Percentiles rank a stretch among this genome's conserved stretches.
Evolutionary conservation across 177 flowering plant species (phyloP).

Genomic region (Vitis hybrid): DNA sequence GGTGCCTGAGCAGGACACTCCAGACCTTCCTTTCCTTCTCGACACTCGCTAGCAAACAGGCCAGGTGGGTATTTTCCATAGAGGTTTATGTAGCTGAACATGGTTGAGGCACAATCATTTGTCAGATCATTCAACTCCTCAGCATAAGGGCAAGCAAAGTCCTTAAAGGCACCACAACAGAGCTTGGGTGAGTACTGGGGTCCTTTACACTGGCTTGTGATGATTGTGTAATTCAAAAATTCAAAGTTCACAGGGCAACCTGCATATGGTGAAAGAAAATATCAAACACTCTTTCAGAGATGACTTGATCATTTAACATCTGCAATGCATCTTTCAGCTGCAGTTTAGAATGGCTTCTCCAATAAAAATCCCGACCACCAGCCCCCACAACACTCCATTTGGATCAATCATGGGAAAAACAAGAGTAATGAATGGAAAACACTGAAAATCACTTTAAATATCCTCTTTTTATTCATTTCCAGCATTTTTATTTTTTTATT

Average conservation of each 20-base stretch:
- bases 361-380: background rate
- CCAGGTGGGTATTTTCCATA: constrained; percentile 65
- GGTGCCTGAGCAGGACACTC: constrained; percentile 12
- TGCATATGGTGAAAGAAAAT: constrained; percentile 14
- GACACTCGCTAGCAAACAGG: constrained; percentile 45
- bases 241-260: constrained; percentile 49
- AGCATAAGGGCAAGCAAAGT: constrained; percentile 45
- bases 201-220: constrained; percentile 61
- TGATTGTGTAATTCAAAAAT: constrained; percentile 46
- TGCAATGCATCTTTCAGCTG: too few species aligned
- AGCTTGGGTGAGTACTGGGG: constrained; percentile 36
- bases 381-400: background rate
- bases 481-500: too few species aligned
- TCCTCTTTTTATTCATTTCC: too few species aligned
- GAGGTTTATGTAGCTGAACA: constrained; percentile 64
- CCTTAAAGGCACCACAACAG: constrained; percentile 53
- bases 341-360: too few species aligned
- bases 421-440: too few species aligned
- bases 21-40: constrained; percentile 42
- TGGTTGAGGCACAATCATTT: constrained; percentile 43
- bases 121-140: constrained; percentile 35
- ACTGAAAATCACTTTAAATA: too few species aligned
- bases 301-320: too few species aligned
- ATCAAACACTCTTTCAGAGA: background rate
- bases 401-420: too few species aligned